Evolutionary conservation across 495 filamentous ascomycete species (phyloP).

Genomic region (Aspergillus mulundensis): DNA sequence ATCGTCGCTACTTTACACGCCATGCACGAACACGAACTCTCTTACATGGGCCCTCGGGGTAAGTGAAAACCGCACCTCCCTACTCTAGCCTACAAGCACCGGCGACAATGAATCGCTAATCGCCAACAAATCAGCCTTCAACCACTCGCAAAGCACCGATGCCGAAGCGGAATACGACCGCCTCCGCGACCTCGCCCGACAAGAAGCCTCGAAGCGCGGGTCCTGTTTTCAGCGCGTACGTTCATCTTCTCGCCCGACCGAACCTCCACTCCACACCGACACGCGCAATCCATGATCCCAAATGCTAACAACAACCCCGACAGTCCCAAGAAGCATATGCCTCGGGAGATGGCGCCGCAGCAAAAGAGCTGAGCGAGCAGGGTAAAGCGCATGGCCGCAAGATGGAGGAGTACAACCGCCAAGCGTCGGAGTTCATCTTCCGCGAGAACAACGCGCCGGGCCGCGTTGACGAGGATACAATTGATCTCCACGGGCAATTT

Average conservation of each 20-base stretch:
- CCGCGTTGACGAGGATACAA: conserved; percentile 71
- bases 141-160: conserved; percentile 60
- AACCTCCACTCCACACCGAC: neutral
- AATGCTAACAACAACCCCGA: neutral
- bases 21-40: conserved; percentile 63
- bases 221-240: conserved; percentile 69
- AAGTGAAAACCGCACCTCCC: conserved; percentile 7
- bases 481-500: conserved; percentile 91
- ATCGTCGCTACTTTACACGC: conserved; percentile 23
- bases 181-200: conserved; percentile 74
- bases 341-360: conserved; percentile 69
- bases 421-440: conserved; percentile 93
- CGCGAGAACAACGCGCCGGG: conserved; percentile 78
- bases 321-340: conserved; percentile 77
- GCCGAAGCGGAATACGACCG: conserved; percentile 90
- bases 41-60: conserved; percentile 55
- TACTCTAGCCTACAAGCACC: neutral
- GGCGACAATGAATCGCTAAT: neutral
- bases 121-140: conserved; percentile 62
- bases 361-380: conserved; percentile 77
- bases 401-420: conserved; percentile 78
- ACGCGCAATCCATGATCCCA: neutral
- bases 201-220: conserved; percentile 69
- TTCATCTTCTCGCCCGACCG: neutral
- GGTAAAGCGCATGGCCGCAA: conserved; percentile 75